A percentile compares a stretch with the other conserved stretches of the same genome.
These are phyloP conservation scores for Thraustochytrium sp. DNA, from an alignment of 352 stramenopile species.

Conservation along the genomic window DNA sequence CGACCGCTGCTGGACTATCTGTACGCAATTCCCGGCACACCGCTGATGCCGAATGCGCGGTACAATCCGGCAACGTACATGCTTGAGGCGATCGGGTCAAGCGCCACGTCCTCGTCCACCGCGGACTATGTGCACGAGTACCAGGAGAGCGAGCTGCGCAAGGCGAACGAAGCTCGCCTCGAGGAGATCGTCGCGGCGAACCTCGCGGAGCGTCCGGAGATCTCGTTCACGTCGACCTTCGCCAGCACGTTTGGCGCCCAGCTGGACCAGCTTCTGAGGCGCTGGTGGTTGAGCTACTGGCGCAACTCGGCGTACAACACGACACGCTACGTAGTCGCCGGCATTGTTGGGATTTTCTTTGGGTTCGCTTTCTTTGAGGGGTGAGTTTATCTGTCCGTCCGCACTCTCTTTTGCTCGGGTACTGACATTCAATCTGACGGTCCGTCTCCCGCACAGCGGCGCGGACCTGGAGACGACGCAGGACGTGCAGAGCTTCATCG, in stretches of 20 bases:
- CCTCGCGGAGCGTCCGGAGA: neutral
- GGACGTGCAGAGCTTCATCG: conserved; percentile 59
- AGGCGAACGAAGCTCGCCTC: conserved; percentile 52
- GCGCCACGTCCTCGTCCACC: too few species aligned
- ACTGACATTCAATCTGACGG: neutral
- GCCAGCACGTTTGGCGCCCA: conserved; percentile 46
- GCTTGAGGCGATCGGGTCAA: conserved; percentile 60
- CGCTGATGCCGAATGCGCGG: conserved; percentile 53
- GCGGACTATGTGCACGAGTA: conserved; percentile 58
- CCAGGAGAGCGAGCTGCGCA: conserved; percentile 51
- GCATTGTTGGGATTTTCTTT: conserved; percentile 54
- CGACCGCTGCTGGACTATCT: conserved; percentile 60
- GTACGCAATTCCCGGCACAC: conserved; percentile 61
- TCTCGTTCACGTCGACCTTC: conserved; percentile 52
- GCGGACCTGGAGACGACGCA: conserved; percentile 46
- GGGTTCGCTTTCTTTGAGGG: conserved; percentile 56
- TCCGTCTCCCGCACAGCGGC: neutral
- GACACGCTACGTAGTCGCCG: conserved; percentile 53
- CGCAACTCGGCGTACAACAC: conserved; percentile 51
- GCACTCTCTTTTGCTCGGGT: neutral
- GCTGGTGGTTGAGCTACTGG: conserved; percentile 47
- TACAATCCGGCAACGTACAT: conserved; percentile 83
- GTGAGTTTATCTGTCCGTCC: neutral
- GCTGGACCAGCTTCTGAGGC: neutral
- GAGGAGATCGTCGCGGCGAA: neutral